Conservation (phyloP, 371 early-diverging fungal species). For the Actinomortierella ambigua region DNA sequence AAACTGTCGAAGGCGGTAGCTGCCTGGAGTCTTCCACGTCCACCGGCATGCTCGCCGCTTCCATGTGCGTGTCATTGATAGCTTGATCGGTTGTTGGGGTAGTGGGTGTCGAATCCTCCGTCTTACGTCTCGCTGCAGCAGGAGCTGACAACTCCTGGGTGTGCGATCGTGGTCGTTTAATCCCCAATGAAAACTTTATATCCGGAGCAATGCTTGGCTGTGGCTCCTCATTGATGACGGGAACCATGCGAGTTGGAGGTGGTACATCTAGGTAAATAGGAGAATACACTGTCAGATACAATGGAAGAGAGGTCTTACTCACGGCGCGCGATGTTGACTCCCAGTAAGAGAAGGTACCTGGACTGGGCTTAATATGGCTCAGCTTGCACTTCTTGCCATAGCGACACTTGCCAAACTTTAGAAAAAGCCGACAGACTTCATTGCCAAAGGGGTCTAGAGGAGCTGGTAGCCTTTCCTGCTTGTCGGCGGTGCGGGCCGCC, state of each 20-base stretch:
- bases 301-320: background rate
- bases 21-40: too few species aligned
- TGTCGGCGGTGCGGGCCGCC: too few species aligned
- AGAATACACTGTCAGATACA: constrained; percentile 15
- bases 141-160: too few species aligned
- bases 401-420: constrained; percentile 45
- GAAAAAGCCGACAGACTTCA: constrained; percentile 35
- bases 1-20: too few species aligned
- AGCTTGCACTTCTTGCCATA: constrained; percentile 42
- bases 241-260: constrained; percentile 11
- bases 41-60: too few species aligned
- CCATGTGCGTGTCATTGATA: too few species aligned
- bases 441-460: constrained; percentile 35
- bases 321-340: background rate
- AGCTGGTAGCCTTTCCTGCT: constrained; percentile 8
- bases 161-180: too few species aligned
- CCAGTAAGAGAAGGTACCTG: constrained; percentile 11
- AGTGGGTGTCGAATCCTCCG: too few species aligned
- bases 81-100: too few species aligned
- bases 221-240: background rate
- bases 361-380: constrained; percentile 32
- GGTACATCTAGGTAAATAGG: constrained; percentile 18
- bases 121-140: too few species aligned
- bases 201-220: too few species aligned
- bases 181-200: too few species aligned